Evolutionary conservation across 2,329 filamentous ascomycete species (phyloP).

Genomic region (Colletotrichum lentis): DNA sequence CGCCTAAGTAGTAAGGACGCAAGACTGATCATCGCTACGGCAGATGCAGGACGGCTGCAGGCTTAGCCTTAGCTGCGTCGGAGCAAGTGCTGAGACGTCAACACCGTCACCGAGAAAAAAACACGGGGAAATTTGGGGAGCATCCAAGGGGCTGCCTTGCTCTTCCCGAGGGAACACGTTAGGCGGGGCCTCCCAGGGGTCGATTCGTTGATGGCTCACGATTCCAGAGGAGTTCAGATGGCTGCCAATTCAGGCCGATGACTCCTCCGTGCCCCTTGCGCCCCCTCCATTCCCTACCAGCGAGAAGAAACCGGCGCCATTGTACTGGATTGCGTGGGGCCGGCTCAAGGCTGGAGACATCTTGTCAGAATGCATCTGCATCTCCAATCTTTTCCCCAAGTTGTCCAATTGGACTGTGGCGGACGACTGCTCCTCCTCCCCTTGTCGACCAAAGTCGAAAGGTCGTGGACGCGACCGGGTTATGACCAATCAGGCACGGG

Average conservation of each 20-base stretch:
- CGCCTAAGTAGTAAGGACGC: slow-evolving; percentile 29
- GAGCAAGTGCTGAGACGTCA: slow-evolving; percentile 14
- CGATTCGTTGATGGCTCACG: neutral
- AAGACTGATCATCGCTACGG: slow-evolving; percentile 25
- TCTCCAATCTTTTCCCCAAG: neutral
- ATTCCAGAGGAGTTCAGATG: slow-evolving; percentile 4
- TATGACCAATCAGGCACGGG: slow-evolving; percentile 15
- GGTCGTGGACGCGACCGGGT: slow-evolving; percentile 17
- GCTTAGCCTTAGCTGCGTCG: slow-evolving; percentile 15
- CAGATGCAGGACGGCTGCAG: slow-evolving; percentile 5
- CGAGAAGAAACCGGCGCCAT: slow-evolving; percentile 38
- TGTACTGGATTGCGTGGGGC: slow-evolving; percentile 29
- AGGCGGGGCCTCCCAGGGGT: slow-evolving; percentile 19
- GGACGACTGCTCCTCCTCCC: neutral
- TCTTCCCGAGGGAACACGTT: neutral
- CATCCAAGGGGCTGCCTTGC: neutral
- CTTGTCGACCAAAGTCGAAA: slow-evolving; percentile 29
- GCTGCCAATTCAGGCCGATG: slow-evolving; percentile 32
- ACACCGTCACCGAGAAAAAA: slow-evolving; percentile 10
- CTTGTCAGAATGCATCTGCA: slow-evolving; percentile 1
- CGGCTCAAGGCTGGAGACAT: slow-evolving; percentile 8
- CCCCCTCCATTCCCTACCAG: slow-evolving; percentile 3
- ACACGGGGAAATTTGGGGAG: slow-evolving; percentile 31
- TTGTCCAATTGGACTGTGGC: slow-evolving; percentile 2
- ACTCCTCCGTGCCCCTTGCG: slow-evolving; percentile 24